Base-by-base conservation (phyloP, 805 yeast genomes). In the Nakazawaea sp. region DNA sequence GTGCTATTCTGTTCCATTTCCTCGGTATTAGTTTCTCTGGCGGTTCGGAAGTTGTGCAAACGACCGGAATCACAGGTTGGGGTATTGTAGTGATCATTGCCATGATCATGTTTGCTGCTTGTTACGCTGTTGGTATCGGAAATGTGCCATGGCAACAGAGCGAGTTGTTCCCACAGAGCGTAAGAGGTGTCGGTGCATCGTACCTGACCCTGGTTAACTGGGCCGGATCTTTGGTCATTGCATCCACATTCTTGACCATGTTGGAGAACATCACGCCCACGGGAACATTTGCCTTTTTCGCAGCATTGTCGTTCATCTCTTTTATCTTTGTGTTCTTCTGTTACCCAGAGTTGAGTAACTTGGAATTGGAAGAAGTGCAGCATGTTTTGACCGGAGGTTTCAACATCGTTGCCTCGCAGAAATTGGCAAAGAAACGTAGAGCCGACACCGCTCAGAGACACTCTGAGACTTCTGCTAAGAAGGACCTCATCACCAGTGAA, bases 1-100 rank as follows among this genome's bases (percentile, higher is more conserved):
- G 90, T 61, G 86, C 97, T 12, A 72, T 89, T 49, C 96, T 95
- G 0, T 90, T 92, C 79, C 96, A 90, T 60, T 86, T 68, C 62
- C 65, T 89, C 46, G 80, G 80, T 34, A 67, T 84, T 46, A 65
- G 62, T 28, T 81, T 84, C 48, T 55, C 58, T 12, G 69, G 71
- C 24, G 58, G 62, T 24, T 64, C 66, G 29, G 66, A 70, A 26
- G 67, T 69, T 8, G 48, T 59, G n/a, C n/a, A n/a, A n/a, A n/a
- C n/a, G n/a, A n/a, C 24, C 4, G 29, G 18, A 9, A 11, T n/a
- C 15, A 25, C 32, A 6, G 30, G 63, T 12, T 72, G 77, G 77
- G 70, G 71, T 10, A 59, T 62, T 32, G 51, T 62, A 4, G 59
- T 70, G 16, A 59, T 70, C 32, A 39, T 67, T n/a, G 66, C 68